Percentiles rank a stretch among this genome's conserved stretches.
phyloP scores from a whole-genome alignment of 495 filamentous ascomycete genomes.

The Penicillium riverlandense region DNA sequence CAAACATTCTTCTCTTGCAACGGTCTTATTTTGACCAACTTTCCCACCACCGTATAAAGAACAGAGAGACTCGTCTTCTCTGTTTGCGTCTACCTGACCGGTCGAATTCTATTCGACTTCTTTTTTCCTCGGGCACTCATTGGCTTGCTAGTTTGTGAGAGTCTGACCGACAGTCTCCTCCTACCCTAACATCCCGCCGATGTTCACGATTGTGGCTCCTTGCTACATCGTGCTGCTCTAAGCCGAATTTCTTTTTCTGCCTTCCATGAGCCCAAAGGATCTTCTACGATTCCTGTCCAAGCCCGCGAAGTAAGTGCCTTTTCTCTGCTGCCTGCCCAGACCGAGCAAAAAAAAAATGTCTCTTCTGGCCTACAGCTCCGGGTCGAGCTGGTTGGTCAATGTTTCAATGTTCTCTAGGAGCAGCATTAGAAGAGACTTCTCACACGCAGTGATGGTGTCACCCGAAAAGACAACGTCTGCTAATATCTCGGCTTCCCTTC shows the following conservation, averaged over 20 bases:
- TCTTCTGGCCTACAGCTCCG: no score
- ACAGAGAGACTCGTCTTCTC: conserved; percentile 1
- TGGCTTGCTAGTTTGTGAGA: conserved; percentile 8
- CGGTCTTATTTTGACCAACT: conserved; percentile 1
- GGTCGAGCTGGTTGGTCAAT: no score
- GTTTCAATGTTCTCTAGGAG: no score
- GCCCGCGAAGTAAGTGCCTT: conserved; percentile 75
- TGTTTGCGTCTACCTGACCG: not conserved
- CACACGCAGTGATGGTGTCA: no score
- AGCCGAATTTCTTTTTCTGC: conserved; percentile 24
- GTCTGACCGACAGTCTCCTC: conserved; percentile 8
- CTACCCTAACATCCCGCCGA: conserved; percentile 19
- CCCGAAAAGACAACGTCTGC: no score
- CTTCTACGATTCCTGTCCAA: conserved; percentile 92
- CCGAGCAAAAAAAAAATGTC: not conserved
- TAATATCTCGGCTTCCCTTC: not conserved
- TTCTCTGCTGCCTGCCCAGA: not conserved
- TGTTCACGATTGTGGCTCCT: conserved; percentile 32
- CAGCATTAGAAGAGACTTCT: no score
- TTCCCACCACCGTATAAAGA: no score
- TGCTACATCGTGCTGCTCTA: conserved; percentile 32
- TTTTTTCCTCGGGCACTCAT: conserved; percentile 12
- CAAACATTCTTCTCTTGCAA: conserved; percentile 13
- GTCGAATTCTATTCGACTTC: conserved; percentile 7
- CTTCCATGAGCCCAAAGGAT: conserved; percentile 88